A percentile compares a stretch with the other conserved stretches of the same genome.
These are phyloP conservation scores for Arabidopsis hybrid DNA, from an alignment of 441 rosid species.

Conservation along the genomic window DNA sequence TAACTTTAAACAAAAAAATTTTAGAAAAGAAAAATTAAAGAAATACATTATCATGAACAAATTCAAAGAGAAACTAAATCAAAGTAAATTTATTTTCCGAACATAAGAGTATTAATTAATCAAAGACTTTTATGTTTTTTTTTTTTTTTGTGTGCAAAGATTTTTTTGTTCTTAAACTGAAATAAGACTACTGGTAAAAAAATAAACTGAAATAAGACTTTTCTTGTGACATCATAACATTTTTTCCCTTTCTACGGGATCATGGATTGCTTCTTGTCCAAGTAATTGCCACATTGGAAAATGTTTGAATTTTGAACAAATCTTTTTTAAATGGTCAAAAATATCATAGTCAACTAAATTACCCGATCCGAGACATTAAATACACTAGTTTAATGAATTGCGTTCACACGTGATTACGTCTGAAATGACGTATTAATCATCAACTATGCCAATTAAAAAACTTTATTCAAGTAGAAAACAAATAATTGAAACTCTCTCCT, in stretches of 20 bases:
- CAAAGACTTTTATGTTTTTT: no score
- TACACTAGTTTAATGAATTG: neutral
- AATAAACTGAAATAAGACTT: neutral
- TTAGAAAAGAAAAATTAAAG: no score
- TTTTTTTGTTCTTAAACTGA: neutral
- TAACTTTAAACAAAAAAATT: no score
- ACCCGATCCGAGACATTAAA: neutral
- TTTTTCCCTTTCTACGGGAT: neutral
- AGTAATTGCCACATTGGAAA: neutral
- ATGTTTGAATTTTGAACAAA: slow-evolving; percentile 18
- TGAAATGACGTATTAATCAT: slow-evolving; percentile 25
- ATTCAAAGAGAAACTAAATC: no score
- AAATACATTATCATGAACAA: no score
- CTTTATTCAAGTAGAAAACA: neutral
- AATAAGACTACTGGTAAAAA: neutral
- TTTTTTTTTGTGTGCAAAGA: neutral
- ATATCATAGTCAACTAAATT: slow-evolving; percentile 13
- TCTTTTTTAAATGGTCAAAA: neutral
- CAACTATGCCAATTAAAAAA: neutral
- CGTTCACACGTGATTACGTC: slow-evolving; percentile 25
- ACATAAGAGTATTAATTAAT: no score
- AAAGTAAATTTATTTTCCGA: no score
- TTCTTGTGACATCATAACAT: neutral
- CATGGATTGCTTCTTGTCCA: slow-evolving; percentile 32
- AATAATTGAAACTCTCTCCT: slow-evolving; percentile 10